These are phyloP conservation scores for Solanum pimpinellifolium DNA, from an alignment of 257 asterid genomes.

Conservation along the genomic window DNA sequence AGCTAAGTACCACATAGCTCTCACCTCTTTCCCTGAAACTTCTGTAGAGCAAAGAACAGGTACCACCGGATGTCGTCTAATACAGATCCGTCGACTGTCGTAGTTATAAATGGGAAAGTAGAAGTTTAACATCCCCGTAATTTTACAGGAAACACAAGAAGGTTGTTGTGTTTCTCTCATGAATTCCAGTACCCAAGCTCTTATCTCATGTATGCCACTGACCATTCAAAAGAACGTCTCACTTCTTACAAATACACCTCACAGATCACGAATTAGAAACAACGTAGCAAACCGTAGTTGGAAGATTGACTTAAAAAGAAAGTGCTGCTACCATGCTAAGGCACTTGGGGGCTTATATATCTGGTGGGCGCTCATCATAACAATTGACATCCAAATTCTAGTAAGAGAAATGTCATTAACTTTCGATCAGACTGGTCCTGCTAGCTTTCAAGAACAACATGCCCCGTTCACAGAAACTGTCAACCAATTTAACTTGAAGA, in stretches of 20 bases:
- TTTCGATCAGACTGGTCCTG: not conserved
- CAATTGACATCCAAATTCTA: not conserved
- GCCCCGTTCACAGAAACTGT: not conserved
- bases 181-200: not conserved
- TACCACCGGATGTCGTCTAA: not conserved
- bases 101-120: not conserved
- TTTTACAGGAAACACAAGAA: not conserved
- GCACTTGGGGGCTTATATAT: not conserved
- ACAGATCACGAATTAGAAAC: not conserved
- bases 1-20: not conserved
- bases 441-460: not conserved
- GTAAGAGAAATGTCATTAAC: not conserved
- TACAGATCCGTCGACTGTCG: not conserved
- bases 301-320: not conserved
- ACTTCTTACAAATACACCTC: not conserved
- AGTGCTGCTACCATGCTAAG: not conserved
- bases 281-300: not conserved
- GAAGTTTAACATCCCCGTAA: not conserved
- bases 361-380: not conserved
- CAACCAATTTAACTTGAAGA: not conserved
- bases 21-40: not conserved
- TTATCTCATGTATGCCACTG: not conserved
- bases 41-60: not conserved
- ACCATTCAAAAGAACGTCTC: not conserved
- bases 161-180: not conserved